Evolutionary conservation across 1,284 basidiomycete species (phyloP), one percentile per base, ranked within the genome.

Genomic region (Tilletia indica): DNA sequence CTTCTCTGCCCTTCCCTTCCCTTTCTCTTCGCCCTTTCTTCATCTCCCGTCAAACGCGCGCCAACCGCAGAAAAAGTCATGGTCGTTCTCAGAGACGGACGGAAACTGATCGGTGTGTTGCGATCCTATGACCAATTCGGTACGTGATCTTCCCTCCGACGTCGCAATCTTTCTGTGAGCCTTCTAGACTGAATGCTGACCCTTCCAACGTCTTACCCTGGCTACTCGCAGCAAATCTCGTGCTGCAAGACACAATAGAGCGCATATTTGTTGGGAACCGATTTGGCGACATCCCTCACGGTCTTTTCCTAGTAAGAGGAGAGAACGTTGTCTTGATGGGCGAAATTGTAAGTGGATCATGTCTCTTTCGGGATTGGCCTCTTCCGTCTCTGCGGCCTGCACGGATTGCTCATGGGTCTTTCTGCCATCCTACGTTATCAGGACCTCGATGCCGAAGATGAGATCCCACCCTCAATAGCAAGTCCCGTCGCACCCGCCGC

Each of bases 41-140:
- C 25, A 31, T 31, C 25, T 31, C 25, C 25, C 25, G 25, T 31
- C 25, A 31, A 31, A 31, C 25, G 19, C 25, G 42, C 21, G 19
- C 16, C 51, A 31, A 31, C 25, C 4, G 14, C 70, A 78, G 76
- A 97, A 88, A 99, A 98, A 90, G 96, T 99, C 89, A 89, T 99
- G 70, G 95, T 98, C 69, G 90, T 98, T 78, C 88, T 99, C 73
- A 89, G 97, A 85, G 97, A 99, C 85, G 97, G 97, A 68, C 88
- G 94, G 80, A 99, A 98, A 86, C 88, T 98, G 58, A 92, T 97
- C 78, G 97, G 97, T 45, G 94, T 99, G 45, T 87, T 99, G 78
- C 88, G 97, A 70, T 97, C 94, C 31, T 99, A 99, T 85, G 97
- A 99, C 87, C 97, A 99, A 85, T 99, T 98, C 82, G 96, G 96